phyloP scores from a whole-genome alignment of 148 eudicot genomes.

The Rhododendron griersonianum region DNA sequence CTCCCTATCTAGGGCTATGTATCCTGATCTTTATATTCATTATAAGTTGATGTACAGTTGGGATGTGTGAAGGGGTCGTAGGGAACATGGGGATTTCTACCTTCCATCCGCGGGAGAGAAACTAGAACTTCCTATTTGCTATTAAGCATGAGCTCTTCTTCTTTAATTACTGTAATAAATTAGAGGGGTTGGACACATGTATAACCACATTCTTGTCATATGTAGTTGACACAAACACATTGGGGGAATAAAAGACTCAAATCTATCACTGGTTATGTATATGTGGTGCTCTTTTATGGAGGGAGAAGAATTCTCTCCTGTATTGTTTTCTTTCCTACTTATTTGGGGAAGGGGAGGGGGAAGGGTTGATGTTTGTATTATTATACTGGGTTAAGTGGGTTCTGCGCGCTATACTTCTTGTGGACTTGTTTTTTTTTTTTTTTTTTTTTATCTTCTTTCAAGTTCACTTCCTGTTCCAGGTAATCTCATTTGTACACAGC shows the following conservation, averaged over 20 bases:
- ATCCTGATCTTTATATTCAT: background rate
- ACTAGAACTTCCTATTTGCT: background rate
- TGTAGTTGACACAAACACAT: background rate
- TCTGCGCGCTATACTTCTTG: background rate
- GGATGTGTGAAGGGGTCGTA: background rate
- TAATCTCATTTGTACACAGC: background rate
- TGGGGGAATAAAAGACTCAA: background rate
- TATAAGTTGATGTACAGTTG: background rate
- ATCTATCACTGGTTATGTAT: background rate
- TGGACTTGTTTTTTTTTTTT: background rate
- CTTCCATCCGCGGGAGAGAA: background rate
- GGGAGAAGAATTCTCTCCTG: background rate
- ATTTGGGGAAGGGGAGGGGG: background rate
- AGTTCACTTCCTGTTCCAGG: background rate
- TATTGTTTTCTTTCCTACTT: background rate
- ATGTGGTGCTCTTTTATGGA: background rate
- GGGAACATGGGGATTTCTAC: background rate
- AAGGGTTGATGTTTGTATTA: background rate
- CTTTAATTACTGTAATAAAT: background rate
- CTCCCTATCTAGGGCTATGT: background rate
- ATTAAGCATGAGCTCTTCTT: background rate
- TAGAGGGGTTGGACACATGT: background rate
- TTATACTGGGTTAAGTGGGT: background rate
- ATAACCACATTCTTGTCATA: background rate
- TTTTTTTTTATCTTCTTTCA: background rate